Evolutionary conservation across 2,329 filamentous ascomycete species (phyloP).

Genomic region (Ramichloridium luteum): DNA sequence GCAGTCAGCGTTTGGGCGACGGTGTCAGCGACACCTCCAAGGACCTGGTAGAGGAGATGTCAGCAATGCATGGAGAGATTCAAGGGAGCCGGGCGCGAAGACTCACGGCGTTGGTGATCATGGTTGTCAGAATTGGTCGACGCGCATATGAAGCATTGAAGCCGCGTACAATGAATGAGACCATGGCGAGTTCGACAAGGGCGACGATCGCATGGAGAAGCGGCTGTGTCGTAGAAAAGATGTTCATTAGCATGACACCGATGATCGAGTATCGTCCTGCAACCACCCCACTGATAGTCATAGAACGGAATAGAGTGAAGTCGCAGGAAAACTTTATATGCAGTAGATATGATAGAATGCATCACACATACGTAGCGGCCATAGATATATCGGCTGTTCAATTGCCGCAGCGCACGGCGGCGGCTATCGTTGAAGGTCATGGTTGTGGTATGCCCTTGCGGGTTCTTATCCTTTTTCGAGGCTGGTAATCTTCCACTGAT

Average conservation of each 20-base stretch:
- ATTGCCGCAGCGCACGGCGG: constrained; percentile 46
- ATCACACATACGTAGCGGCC: constrained; percentile 54
- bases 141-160: constrained; percentile 93
- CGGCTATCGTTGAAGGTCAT: constrained; percentile 30
- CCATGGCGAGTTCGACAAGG: constrained; percentile 75
- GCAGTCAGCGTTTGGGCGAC: constrained; percentile 87
- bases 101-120: constrained; percentile 89
- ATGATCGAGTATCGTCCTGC: not conserved
- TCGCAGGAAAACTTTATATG: not conserved
- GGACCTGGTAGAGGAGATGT: too few species aligned
- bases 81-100: constrained; percentile 9
- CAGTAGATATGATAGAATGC: not conserved
- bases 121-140: constrained; percentile 93
- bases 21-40: constrained; percentile 92
- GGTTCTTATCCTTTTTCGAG: too few species aligned
- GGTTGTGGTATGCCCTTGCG: too few species aligned
- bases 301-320: not conserved
- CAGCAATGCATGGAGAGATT: not conserved
- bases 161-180: constrained; percentile 67
- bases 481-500: too few species aligned
- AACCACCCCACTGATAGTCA: not conserved
- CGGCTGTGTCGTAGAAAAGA: constrained; percentile 45
- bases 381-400: constrained; percentile 63
- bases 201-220: constrained; percentile 76
- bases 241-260: not conserved